phyloP scores from a whole-genome alignment of 2,329 filamentous ascomycete genomes.

The Pestalotiopsis sp. region DNA sequence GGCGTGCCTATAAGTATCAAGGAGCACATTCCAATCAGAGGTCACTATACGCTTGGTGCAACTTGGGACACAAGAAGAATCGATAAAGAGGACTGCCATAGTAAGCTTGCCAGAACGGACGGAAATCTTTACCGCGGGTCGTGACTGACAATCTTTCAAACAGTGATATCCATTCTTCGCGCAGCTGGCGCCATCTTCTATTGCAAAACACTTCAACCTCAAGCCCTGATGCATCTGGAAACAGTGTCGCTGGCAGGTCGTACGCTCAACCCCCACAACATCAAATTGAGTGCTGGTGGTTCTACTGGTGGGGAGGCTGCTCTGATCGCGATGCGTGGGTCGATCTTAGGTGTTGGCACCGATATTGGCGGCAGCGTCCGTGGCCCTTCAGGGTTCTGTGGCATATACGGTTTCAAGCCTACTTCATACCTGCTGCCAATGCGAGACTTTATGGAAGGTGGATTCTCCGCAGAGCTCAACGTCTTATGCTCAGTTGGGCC shows the following conservation, averaged over 20 bases:
- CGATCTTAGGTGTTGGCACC: constrained; percentile 54
- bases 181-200: constrained; percentile 54
- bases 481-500: neutral
- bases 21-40: constrained; percentile 54
- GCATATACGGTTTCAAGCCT: constrained; percentile 20
- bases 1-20: constrained; percentile 47
- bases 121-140: constrained; percentile 29
- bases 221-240: constrained; percentile 46
- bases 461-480: neutral
- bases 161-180: constrained; percentile 40
- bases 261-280: constrained; percentile 51
- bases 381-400: constrained; percentile 48
- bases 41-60: constrained; percentile 16
- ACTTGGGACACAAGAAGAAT: neutral
- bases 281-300: constrained; percentile 52
- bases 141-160: constrained; percentile 44
- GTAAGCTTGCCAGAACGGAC: neutral
- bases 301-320: constrained; percentile 61
- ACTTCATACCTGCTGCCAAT: neutral
- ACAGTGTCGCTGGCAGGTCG: neutral
- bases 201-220: constrained; percentile 55
- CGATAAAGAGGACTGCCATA: neutral
- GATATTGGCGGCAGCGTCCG: constrained; percentile 56
- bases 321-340: constrained; percentile 52
- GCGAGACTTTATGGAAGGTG: neutral